Evolutionary conservation across 1,284 basidiomycete genomes (phyloP).

Genomic region (Phellopilus nigrolimitatus): DNA sequence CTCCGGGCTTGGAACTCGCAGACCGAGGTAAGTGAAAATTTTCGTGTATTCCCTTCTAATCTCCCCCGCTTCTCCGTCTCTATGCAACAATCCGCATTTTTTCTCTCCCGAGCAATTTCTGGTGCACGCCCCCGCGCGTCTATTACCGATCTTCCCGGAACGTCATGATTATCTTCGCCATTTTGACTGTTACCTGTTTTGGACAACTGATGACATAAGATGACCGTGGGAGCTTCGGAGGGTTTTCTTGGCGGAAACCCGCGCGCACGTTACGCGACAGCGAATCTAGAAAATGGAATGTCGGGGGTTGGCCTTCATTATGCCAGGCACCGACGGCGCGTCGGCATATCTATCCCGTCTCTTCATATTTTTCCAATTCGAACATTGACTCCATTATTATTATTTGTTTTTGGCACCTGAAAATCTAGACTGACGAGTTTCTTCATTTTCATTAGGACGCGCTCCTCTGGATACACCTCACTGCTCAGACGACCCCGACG

Average conservation of each 20-base stretch:
- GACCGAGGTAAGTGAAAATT: conserved; percentile 6
- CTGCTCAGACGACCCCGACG: conserved; percentile 16
- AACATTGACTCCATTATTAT: neutral
- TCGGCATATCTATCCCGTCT: no score
- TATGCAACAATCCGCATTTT: neutral
- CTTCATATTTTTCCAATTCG: neutral
- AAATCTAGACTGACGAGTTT: no score
- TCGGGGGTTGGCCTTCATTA: no score
- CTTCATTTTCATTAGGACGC: conserved; percentile 7
- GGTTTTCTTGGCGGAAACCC: no score
- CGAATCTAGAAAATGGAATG: no score
- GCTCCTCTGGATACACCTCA: conserved; percentile 12
- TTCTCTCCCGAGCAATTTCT: no score
- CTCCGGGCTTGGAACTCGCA: conserved; percentile 13
- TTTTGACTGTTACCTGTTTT: no score
- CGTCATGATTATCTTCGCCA: no score
- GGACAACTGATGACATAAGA: no score
- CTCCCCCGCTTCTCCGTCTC: neutral
- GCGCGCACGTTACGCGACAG: no score
- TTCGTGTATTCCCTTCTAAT: neutral
- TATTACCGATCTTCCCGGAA: neutral
- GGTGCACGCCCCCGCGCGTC: neutral
- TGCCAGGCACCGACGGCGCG: no score
- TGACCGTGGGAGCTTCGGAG: no score
- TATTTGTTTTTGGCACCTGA: neutral